Evolutionary conservation across 2,329 filamentous ascomycete species (phyloP).

Genomic region (Apiospora saccharicola): DNA sequence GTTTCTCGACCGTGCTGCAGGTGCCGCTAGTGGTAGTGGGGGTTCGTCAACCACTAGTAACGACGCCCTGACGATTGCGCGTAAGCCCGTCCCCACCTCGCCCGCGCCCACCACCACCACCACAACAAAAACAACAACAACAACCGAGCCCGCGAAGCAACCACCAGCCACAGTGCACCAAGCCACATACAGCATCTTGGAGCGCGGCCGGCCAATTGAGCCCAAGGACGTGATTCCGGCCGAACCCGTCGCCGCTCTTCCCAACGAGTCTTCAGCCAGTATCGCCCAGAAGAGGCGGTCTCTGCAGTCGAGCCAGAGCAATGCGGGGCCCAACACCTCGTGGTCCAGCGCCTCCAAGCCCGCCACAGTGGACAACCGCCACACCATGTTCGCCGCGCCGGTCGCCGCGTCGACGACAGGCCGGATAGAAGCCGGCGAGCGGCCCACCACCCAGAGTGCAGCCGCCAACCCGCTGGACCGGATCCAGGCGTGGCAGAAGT

Average conservation of each 20-base stretch:
- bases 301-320: slow-evolving; percentile 9
- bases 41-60: background rate
- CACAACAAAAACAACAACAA: background rate
- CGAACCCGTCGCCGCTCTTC: background rate
- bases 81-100: slow-evolving; percentile 19
- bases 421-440: background rate
- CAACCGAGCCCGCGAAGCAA: background rate
- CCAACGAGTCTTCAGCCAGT: background rate
- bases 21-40: no score
- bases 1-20: background rate
- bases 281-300: background rate
- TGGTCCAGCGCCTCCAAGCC: background rate
- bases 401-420: slow-evolving; percentile 15
- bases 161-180: background rate
- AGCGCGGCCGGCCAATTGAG: slow-evolving; percentile 31
- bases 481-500: slow-evolving; percentile 31
- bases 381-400: slow-evolving; percentile 30
- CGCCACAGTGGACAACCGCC: slow-evolving; percentile 22
- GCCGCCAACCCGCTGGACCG: slow-evolving; percentile 29
- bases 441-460: slow-evolving; percentile 8
- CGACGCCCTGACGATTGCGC: slow-evolving; percentile 1
- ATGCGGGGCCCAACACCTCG: background rate
- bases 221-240: slow-evolving; percentile 25
- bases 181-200: slow-evolving; percentile 28
- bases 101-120: slow-evolving; percentile 3